phyloP scores from a whole-genome alignment of 192 early-diverging fungal genomes.

The Gamsiella multidivaricata region DNA sequence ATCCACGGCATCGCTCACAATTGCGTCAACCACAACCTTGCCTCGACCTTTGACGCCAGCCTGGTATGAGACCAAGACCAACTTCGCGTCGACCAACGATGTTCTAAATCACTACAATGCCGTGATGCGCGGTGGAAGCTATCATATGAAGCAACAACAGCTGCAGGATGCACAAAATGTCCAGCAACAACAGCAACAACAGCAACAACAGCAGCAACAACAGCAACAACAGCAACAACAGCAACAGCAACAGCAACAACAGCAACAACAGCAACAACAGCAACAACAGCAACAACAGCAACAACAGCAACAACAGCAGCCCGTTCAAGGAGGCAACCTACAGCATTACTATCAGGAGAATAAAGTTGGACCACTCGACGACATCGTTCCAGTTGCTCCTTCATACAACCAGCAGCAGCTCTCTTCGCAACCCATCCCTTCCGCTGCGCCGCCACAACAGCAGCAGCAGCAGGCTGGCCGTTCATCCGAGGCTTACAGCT shows the following conservation, averaged over 20 bases:
- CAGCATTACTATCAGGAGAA: constrained; percentile 3
- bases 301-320: not conserved
- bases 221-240: constrained; percentile 9
- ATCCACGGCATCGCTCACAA: constrained; percentile 24
- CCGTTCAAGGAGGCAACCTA: not conserved
- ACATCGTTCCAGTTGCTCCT: not conserved
- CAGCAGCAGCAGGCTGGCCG: not conserved
- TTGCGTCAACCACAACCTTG: constrained; percentile 18
- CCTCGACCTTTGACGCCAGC: constrained; percentile 44
- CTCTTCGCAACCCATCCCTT: not conserved
- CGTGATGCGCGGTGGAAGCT: constrained; percentile 26
- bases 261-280: not conserved
- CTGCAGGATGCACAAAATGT: constrained; percentile 1
- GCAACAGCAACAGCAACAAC: not conserved
- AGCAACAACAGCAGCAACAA: not conserved
- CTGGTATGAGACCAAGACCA: constrained; percentile 48
- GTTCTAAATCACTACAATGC: constrained; percentile 47
- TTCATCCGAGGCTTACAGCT: not conserved
- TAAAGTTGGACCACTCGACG: constrained; percentile 19
- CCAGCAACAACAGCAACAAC: constrained; percentile 5
- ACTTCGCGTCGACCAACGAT: constrained; percentile 36
- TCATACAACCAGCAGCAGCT: not conserved
- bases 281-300: not conserved
- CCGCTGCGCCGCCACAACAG: not conserved
- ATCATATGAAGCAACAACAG: constrained; percentile 21